phyloP scores from a whole-genome alignment of 2,329 filamentous ascomycete species.

The Colletotrichum australisinense region DNA sequence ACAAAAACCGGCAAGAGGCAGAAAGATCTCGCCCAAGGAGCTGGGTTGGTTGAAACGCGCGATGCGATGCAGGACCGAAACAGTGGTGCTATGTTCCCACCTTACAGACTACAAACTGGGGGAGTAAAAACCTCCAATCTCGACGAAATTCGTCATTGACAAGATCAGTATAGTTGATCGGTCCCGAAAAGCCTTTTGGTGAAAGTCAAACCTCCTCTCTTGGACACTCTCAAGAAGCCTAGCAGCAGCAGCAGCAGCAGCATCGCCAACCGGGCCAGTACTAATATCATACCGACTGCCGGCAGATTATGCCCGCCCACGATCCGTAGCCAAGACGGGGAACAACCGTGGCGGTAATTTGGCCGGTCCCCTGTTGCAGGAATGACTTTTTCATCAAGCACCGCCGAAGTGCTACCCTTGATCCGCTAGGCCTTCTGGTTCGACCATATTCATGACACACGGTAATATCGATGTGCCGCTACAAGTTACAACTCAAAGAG shows the following conservation, averaged over 20 bases:
- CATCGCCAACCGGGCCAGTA: background rate
- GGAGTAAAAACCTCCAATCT: background rate
- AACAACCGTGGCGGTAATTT: background rate
- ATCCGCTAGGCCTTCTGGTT: background rate
- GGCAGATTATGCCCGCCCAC: background rate
- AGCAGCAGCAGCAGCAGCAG: background rate
- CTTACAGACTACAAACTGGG: background rate
- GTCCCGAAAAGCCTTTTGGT: background rate
- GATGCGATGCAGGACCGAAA: constrained; percentile 23
- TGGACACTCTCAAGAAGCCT: background rate
- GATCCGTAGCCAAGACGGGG: constrained; percentile 23
- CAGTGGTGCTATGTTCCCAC: constrained; percentile 2
- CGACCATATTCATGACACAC: constrained; percentile 22
- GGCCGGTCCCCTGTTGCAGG: background rate
- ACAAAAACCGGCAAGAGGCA: constrained; percentile 2
- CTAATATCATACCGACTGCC: background rate
- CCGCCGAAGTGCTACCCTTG: background rate
- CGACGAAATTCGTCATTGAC: background rate
- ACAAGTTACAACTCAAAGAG: constrained; percentile 9
- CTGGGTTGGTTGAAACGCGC: constrained; percentile 16
- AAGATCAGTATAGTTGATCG: background rate
- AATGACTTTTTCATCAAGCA: background rate
- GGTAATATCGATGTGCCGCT: background rate
- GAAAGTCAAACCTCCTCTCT: background rate
- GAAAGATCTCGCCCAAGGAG: constrained; percentile 1